Conservation (phyloP, 2,329 filamentous ascomycete species). For the Colletotrichum siamense region DNA sequence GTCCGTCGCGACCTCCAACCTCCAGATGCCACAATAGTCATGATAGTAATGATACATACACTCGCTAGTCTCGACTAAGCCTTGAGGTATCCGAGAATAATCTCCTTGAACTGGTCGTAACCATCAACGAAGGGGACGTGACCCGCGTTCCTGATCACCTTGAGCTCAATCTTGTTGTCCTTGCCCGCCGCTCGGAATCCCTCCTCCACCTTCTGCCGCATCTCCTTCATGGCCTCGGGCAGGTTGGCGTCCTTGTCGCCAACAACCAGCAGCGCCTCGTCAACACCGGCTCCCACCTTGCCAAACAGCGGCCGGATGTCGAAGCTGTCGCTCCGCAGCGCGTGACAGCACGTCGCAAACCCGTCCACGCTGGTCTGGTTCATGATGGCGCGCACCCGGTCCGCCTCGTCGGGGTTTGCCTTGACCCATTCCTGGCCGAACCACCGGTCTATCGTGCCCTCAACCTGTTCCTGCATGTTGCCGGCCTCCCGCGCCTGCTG, state of each 20-base stretch:
- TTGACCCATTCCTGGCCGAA: constrained; percentile 43
- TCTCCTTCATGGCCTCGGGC: constrained; percentile 41
- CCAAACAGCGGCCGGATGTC: constrained; percentile 41
- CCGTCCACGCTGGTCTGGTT: constrained; percentile 41
- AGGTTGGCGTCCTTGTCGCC: constrained; percentile 48
- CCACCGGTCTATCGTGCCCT: constrained; percentile 44
- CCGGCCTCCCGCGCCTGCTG: constrained; percentile 37
- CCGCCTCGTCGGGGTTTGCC: constrained; percentile 37
- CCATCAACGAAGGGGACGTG: constrained; percentile 45
- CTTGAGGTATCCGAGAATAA: constrained; percentile 30
- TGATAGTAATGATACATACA: not conserved
- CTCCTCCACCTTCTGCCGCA: constrained; percentile 39
- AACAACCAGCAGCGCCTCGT: constrained; percentile 41
- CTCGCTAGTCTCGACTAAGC: not conserved
- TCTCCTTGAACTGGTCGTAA: constrained; percentile 33
- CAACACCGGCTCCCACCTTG: constrained; percentile 36
- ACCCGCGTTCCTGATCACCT: constrained; percentile 39
- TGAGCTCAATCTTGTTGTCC: constrained; percentile 32
- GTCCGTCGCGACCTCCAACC: not conserved
- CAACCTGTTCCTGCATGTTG: constrained; percentile 33
- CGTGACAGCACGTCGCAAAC: constrained; percentile 45
- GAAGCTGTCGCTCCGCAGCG: constrained; percentile 39
- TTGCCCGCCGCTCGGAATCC: constrained; percentile 32
- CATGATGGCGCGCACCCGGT: constrained; percentile 41
- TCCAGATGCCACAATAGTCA: not conserved